These are phyloP conservation scores for Berberis vulgaris DNA, from an alignment of 164 flowering plant genomes.

Conservation along the genomic window DNA sequence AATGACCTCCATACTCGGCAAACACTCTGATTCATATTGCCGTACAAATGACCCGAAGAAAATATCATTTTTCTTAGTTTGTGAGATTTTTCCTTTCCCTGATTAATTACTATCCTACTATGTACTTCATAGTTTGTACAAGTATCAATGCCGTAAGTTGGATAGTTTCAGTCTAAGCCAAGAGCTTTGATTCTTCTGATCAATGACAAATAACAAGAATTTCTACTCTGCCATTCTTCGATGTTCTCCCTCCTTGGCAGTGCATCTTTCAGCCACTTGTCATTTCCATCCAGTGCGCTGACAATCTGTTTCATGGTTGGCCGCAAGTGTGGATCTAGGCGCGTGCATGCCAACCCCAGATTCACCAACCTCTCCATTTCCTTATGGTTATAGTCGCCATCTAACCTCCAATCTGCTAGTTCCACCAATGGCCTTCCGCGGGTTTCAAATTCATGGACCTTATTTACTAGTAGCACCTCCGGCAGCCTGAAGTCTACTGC, in stretches of 20 bases:
- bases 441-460: slow-evolving; percentile 37
- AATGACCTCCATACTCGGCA: too few relatives aligned
- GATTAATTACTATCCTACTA: too few relatives aligned
- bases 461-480: slow-evolving; percentile 55
- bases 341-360: slow-evolving; percentile 71
- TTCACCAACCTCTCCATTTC: slow-evolving; percentile 57
- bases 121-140: too few relatives aligned
- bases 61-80: too few relatives aligned
- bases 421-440: slow-evolving; percentile 42
- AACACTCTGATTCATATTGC: too few relatives aligned
- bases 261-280: slow-evolving; percentile 25
- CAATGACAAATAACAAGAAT: slow-evolving; percentile 48
- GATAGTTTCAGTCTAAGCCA: slow-evolving; percentile 53
- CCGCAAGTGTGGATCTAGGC: slow-evolving; percentile 50
- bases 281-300: slow-evolving; percentile 76
- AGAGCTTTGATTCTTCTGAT: slow-evolving; percentile 77
- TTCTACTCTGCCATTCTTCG: slow-evolving; percentile 56
- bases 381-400: slow-evolving; percentile 35
- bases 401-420: slow-evolving; percentile 51
- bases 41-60: too few relatives aligned
- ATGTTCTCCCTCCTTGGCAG: slow-evolving; percentile 29
- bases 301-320: slow-evolving; percentile 79
- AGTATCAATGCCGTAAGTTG: background rate
- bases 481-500: slow-evolving; percentile 73
- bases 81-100: too few relatives aligned